These are phyloP conservation scores for Phytophthora tubulina DNA, from an alignment of 352 stramenopile species.

Conservation along the genomic window DNA sequence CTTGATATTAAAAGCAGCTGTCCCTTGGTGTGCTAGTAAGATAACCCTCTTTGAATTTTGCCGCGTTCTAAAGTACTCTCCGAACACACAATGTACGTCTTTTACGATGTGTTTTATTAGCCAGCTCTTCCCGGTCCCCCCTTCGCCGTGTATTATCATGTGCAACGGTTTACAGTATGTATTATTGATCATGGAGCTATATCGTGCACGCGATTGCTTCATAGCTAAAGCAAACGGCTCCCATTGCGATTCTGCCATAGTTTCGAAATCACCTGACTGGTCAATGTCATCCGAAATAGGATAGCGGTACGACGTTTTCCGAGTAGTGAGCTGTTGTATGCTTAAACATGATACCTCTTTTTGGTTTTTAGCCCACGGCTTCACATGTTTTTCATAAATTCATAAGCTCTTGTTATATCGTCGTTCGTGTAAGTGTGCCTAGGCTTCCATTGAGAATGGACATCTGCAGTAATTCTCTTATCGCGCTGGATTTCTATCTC, in stretches of 20 bases:
- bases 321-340: not conserved
- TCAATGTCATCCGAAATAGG: not conserved
- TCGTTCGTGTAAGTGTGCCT: not conserved
- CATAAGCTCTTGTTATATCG: not conserved
- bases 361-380: constrained; percentile 1
- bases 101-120: constrained; percentile 5
- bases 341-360: not conserved
- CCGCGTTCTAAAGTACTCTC: not conserved
- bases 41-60: constrained; percentile 2
- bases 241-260: constrained; percentile 18
- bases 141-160: not conserved
- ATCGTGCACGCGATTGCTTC: not conserved
- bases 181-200: not conserved
- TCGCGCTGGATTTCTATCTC: not conserved
- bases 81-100: constrained; percentile 2
- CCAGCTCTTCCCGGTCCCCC: not conserved
- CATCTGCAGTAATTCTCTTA: not conserved
- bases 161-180: not conserved
- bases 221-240: constrained; percentile 10
- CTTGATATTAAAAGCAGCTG: constrained; percentile 16
- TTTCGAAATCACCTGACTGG: not conserved
- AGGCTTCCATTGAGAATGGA: constrained; percentile 1
- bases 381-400: constrained; percentile 2
- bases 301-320: not conserved
- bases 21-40: constrained; percentile 17